These are phyloP conservation scores for Phytophthora pluvialis DNA, from an alignment of 352 stramenopile genomes.

Conservation along the genomic window DNA sequence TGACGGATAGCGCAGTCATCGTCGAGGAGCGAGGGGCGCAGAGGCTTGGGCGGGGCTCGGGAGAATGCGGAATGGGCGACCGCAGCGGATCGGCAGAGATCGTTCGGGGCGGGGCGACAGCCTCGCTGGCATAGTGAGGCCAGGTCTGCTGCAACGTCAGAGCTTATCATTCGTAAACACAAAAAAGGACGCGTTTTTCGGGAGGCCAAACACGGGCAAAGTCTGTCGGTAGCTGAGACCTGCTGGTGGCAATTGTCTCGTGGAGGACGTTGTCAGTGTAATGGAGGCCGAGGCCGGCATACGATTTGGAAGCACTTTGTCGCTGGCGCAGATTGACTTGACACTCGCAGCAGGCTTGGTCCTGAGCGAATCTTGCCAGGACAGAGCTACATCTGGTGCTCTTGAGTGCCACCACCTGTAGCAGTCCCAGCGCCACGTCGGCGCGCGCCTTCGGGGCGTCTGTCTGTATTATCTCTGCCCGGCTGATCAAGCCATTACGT, in stretches of 20 bases:
- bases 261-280: not conserved
- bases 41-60: conserved; percentile 5
- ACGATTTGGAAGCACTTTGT: not conserved
- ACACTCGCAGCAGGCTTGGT: not conserved
- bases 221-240: conserved; percentile 2
- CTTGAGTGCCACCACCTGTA: not conserved
- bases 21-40: conserved; percentile 1
- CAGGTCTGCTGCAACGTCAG: conserved; percentile 2
- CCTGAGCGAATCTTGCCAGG: conserved; percentile 1
- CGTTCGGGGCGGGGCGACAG: conserved; percentile 21
- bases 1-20: conserved; percentile 34
- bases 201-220: conserved; percentile 9
- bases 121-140: conserved; percentile 18
- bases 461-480: conserved; percentile 7
- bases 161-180: conserved; percentile 8
- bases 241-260: conserved; percentile 7
- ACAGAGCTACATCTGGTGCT: not conserved
- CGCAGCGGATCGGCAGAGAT: conserved; percentile 9
- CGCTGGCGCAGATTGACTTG: not conserved
- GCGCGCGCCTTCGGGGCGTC: not conserved
- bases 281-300: not conserved
- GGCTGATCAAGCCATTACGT: not conserved
- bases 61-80: conserved; percentile 29
- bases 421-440: not conserved
- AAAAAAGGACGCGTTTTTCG: conserved; percentile 19